Percentiles rank a stretch among this genome's conserved stretches.
Evolutionary conservation across 306 rosid species (phyloP).

Genomic region (Vachellia collinsii): DNA sequence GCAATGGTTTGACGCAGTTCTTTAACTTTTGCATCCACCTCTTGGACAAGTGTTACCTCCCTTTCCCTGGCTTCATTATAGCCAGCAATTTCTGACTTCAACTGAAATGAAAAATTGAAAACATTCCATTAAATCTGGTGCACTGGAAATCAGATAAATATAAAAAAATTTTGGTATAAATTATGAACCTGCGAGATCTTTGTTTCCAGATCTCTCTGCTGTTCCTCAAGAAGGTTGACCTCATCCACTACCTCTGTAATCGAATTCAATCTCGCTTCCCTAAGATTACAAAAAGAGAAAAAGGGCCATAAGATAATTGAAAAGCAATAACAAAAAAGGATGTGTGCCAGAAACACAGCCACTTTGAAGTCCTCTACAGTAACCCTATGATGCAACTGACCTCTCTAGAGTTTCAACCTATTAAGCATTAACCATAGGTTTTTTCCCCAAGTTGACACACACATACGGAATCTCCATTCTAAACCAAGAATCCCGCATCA

Average conservation of each 20-base stretch:
- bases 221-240: constrained; percentile 54
- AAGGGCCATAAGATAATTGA: background rate
- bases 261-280: constrained; percentile 59
- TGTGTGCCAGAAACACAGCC: background rate
- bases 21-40: constrained; percentile 69
- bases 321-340: background rate
- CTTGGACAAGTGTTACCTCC: constrained; percentile 78
- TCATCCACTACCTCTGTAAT: constrained; percentile 58
- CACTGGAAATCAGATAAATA: background rate
- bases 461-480: background rate
- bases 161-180: background rate
- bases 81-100: constrained; percentile 61
- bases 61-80: constrained; percentile 66
- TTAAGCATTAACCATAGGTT: background rate
- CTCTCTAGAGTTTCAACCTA: background rate
- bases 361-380: background rate
- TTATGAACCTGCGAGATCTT: constrained; percentile 60
- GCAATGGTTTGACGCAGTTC: constrained; percentile 71
- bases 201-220: constrained; percentile 50
- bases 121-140: constrained; percentile 8
- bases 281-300: constrained; percentile 28
- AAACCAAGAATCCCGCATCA: background rate
- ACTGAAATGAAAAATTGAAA: constrained; percentile 48
- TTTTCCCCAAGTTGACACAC: background rate
- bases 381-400: constrained; percentile 2